phyloP scores from a whole-genome alignment of 495 filamentous ascomycete genomes.

The Choiromyces venosus region DNA sequence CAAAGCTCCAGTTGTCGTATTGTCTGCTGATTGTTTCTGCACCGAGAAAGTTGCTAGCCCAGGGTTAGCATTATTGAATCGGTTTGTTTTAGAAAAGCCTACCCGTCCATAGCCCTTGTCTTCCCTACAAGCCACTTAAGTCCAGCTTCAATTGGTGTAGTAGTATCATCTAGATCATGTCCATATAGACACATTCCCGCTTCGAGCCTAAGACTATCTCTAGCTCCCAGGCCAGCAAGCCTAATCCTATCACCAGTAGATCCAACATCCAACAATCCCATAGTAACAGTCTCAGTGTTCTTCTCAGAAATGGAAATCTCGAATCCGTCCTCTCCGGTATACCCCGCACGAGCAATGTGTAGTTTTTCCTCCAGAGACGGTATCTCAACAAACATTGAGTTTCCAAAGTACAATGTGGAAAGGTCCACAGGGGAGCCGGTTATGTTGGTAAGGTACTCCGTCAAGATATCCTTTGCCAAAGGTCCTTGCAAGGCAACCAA shows the following conservation, averaged over 20 bases:
- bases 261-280: slow-evolving; percentile 60
- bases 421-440: slow-evolving; percentile 54
- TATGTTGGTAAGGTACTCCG: slow-evolving; percentile 50
- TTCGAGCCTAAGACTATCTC: slow-evolving; percentile 88
- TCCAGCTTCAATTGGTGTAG: slow-evolving; percentile 77
- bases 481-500: slow-evolving; percentile 88
- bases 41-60: slow-evolving; percentile 60
- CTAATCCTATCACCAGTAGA: slow-evolving; percentile 57
- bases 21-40: slow-evolving; percentile 54
- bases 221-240: slow-evolving; percentile 79
- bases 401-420: slow-evolving; percentile 71
- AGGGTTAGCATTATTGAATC: slow-evolving; percentile 1
- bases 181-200: slow-evolving; percentile 98
- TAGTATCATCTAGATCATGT: slow-evolving; percentile 86
- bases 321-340: slow-evolving; percentile 97
- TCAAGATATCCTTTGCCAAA: slow-evolving; percentile 59
- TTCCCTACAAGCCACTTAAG: slow-evolving; percentile 82
- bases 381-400: slow-evolving; percentile 53
- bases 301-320: slow-evolving; percentile 75
- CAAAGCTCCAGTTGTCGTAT: slow-evolving; percentile 46
- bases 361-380: slow-evolving; percentile 43
- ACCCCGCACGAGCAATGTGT: slow-evolving; percentile 79
- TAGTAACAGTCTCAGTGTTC: slow-evolving; percentile 52
- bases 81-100: slow-evolving; percentile 45
- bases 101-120: slow-evolving; percentile 55